Conservation (phyloP, 306 rosid species). For the Sindora glabra region DNA sequence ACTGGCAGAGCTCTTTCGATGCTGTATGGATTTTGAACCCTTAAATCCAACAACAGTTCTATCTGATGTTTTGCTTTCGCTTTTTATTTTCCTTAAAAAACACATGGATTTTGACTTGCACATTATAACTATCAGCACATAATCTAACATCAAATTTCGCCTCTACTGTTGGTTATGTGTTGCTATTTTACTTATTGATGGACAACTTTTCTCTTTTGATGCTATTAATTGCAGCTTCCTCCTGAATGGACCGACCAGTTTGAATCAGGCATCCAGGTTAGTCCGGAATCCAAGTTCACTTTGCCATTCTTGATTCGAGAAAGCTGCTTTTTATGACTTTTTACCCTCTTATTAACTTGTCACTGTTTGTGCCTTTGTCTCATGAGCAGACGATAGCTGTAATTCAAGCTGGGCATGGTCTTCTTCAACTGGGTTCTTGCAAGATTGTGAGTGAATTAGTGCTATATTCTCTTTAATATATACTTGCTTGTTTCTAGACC, state of each 20-base stretch:
- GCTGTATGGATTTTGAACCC: conserved; percentile 53
- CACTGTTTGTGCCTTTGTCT: conserved; percentile 4
- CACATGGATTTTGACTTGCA: background rate
- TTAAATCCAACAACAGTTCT: background rate
- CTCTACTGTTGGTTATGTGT: conserved; percentile 13
- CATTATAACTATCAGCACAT: background rate
- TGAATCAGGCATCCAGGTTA: conserved; percentile 98
- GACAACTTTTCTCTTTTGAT: conserved; percentile 23
- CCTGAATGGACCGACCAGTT: conserved; percentile 98
- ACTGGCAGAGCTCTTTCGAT: conserved; percentile 99
- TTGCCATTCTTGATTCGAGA: background rate
- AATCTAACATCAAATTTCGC: background rate
- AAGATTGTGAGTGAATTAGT: conserved; percentile 68
- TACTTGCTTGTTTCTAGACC: too few relatives aligned
- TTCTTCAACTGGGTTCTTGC: conserved; percentile 97
- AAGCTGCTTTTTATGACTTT: background rate
- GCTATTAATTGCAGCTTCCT: conserved; percentile 83
- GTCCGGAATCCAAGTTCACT: conserved; percentile 21
- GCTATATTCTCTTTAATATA: too few relatives aligned
- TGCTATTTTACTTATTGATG: conserved; percentile 26
- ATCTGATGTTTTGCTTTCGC: background rate
- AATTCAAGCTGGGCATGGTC: conserved; percentile 99
- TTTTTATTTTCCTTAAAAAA: background rate
- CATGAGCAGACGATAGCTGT: conserved; percentile 89
- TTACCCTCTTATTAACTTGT: background rate